Base-by-base conservation (phyloP, 306 rosid species). In the Acacia crassicarpa region DNA sequence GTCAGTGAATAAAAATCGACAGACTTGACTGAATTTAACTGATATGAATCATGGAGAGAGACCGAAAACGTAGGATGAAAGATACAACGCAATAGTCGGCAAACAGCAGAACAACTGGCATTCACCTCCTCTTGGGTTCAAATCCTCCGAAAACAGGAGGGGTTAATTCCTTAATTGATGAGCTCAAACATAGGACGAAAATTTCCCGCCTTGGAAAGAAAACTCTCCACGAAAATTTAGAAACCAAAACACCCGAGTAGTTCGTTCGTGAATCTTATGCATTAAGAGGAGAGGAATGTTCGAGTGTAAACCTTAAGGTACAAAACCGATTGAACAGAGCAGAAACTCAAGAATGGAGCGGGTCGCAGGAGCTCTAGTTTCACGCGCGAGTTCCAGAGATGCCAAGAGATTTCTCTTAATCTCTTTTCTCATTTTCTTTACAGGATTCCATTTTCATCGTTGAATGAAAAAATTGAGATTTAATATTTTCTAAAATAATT, bases 251-350 rank as follows among this genome's bases (percentile, higher is more conserved):
- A 53, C 14, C 51, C 35, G 56, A 78, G 74, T 61, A 27, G 44
- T 61, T 71, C 38, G 63, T 72, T 30, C 76, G 72, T 40, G 75
- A 74, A 67, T 58, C 74, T 59, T 54, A 78, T 72, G 59, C 38
- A 33, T 32, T 67, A 25, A 45, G 38, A 16, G 9, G 46, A 27
- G 22, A 12, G 23, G 59, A 77, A 62, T 17, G 45, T 48, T 16
- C 54, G 78, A 81, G 74, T 78, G 48, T 43, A 81, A 74, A 87
- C 85, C 87, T 87, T 82, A 5, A 77, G 63, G 72, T 51, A 67
- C 62, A 72, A 78, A 30, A 46, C 63, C 46, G 33, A 65, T 46
- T 78, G 56, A 74, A 79, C 49, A 59, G 22, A 56, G 69, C 69
- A 35, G 54, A 81, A 70, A 83, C 53, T 23, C 11, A 7, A 66